Base-by-base conservation (phyloP, 352 stramenopile species). In the Phytophthora sansomeana region DNA sequence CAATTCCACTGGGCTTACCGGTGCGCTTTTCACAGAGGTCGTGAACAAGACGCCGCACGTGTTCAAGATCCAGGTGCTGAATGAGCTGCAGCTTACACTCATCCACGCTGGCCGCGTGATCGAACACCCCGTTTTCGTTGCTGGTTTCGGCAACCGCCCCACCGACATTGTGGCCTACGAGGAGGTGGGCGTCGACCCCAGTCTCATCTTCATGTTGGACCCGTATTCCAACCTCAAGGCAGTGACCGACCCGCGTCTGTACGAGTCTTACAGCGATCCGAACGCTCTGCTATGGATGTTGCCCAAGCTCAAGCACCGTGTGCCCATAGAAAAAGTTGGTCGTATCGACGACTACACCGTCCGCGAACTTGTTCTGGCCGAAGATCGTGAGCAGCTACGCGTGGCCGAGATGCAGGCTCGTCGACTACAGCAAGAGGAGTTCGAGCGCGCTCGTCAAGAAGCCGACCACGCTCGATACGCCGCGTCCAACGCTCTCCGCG, bases 261-360 rank as follows among this genome's bases (percentile, higher is more conserved):
- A 87, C 67, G 83, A 90, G 39, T 93, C 85, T 24, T 95, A 95
- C 60, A 72, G 74, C n/a, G 87, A 95, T 36, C 87, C 87, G 30
- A 93, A 93, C 41, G 81, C 83, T 17, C 49, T 95, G 54, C 63
- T 95, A 32, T 95, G 87, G 87, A 35, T 95, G 42, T 61, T 95
- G 5, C 87, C 87, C 24, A 80, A 85, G 47, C 77, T 95, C 43
- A 95, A 95, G 66, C 86, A 93, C 65, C 86, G 85, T 55, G 83
- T 95, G 11, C 85, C 87, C 17, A 78, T 95, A 10, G 85, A 93
- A 63, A 89, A 92, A 58, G 84, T 92, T 4, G 73, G 63, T 6
- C 75, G 77, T 26, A 95, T 95, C 48, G 87, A 95, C 42, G 85
- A 92, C 56, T 93, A 92, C 75, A 95, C 87, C 13, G 83, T 92